phyloP scores from a whole-genome alignment of 2,329 filamentous ascomycete species.

The Fusarium hostae region DNA sequence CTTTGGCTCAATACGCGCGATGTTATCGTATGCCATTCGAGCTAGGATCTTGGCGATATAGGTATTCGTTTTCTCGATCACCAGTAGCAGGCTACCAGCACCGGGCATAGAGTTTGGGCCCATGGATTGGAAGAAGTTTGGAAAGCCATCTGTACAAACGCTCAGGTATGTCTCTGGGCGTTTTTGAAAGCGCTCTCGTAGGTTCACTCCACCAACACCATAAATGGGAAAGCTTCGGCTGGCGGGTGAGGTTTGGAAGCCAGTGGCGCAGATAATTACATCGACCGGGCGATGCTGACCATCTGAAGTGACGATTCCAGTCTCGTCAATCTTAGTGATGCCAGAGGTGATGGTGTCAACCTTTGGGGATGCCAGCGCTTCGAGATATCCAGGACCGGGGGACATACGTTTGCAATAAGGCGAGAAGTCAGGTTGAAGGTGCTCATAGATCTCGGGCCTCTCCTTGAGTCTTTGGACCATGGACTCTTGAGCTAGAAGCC shows the following conservation, averaged over 20 bases:
- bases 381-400: constrained; percentile 7
- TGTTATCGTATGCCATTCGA: constrained; percentile 15
- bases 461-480: neutral
- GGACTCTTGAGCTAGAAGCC: neutral
- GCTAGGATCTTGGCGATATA: constrained; percentile 7
- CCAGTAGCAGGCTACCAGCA: neutral
- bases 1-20: constrained; percentile 4
- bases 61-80: constrained; percentile 12
- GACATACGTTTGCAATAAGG: constrained; percentile 21
- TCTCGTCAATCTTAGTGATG: neutral
- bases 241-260: constrained; percentile 15
- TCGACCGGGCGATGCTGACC: constrained; percentile 2
- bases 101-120: constrained; percentile 12
- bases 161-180: constrained; percentile 21
- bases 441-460: constrained; percentile 7
- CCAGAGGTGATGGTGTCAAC: constrained; percentile 4
- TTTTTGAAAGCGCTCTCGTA: constrained; percentile 13
- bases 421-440: constrained; percentile 3
- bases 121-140: constrained; percentile 21
- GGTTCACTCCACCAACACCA: neutral
- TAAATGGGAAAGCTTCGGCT: constrained; percentile 18
- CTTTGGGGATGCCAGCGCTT: constrained; percentile 12
- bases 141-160: constrained; percentile 19
- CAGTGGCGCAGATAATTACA: constrained; percentile 2
- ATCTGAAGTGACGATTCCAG: neutral